Conservation (phyloP, 1,139 yeast genomes). For the Pneumocystis jirovecii region DNA sequence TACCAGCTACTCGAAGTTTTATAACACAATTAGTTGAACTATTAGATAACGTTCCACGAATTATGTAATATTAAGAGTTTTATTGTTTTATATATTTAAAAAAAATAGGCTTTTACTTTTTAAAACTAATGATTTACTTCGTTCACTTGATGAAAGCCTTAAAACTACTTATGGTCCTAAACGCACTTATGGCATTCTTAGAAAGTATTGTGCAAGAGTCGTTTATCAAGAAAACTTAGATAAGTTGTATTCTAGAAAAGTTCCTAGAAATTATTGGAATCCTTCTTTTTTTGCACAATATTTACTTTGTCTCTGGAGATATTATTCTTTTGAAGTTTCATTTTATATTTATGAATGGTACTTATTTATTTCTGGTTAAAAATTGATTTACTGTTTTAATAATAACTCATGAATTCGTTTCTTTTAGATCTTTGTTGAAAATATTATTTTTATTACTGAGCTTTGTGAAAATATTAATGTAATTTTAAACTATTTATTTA, state of each 20-base stretch:
- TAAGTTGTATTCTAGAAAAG: neutral
- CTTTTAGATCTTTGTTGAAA: no score
- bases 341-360: neutral
- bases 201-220: constrained; percentile 71
- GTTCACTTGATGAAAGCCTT: constrained; percentile 72
- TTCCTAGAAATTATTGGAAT: neutral
- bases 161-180: constrained; percentile 77
- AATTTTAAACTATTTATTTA: no score
- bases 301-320: neutral
- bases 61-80: constrained; percentile 30
- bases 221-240: constrained; percentile 44
- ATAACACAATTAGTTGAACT: constrained; percentile 67
- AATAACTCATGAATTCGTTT: neutral
- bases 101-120: constrained; percentile 43
- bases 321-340: neutral
- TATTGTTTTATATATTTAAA: neutral
- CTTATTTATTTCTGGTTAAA: neutral
- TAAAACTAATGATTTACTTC: constrained; percentile 85
- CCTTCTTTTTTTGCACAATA: neutral
- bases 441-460: no score
- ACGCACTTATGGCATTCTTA: constrained; percentile 76
- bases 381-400: neutral
- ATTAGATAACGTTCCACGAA: constrained; percentile 65
- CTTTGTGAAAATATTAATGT: no score
- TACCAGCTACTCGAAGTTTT: constrained; percentile 45